Evolutionary conservation across 768 basidiomycete species (phyloP).

Genomic region (Mycena olivaceomarginata): DNA sequence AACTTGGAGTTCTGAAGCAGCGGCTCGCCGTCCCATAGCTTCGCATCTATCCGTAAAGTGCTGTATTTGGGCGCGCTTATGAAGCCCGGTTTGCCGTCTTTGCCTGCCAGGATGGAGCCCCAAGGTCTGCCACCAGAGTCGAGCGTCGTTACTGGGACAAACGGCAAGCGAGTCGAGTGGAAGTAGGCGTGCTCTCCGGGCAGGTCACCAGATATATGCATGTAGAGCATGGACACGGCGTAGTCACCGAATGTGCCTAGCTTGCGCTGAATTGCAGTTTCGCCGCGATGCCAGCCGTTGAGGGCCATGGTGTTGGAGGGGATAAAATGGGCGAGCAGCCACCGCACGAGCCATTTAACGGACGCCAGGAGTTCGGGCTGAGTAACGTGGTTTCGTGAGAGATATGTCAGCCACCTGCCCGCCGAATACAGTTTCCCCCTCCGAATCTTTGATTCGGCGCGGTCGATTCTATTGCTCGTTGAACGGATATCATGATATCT

Average conservation of each 20-base stretch:
- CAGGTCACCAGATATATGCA: slow-evolving; percentile 66
- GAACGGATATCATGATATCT: no score
- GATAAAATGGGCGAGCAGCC: not conserved
- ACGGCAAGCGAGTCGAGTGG: slow-evolving; percentile 68
- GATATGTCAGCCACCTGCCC: no score
- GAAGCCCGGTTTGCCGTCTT: slow-evolving; percentile 68
- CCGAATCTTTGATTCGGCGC: no score
- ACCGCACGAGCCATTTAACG: slow-evolving; percentile 24
- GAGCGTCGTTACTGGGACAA: slow-evolving; percentile 74
- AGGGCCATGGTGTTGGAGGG: slow-evolving; percentile 49
- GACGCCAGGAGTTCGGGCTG: slow-evolving; percentile 19
- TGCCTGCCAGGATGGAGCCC: slow-evolving; percentile 72
- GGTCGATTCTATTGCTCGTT: no score
- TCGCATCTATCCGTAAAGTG: slow-evolving; percentile 61
- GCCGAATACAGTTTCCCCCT: no score
- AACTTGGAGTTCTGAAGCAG: slow-evolving; percentile 59
- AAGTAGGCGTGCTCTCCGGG: slow-evolving; percentile 70
- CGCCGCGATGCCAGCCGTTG: slow-evolving; percentile 72
- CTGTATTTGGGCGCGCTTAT: slow-evolving; percentile 58
- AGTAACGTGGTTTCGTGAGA: no score
- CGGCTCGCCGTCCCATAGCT: slow-evolving; percentile 75
- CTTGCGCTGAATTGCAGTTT: slow-evolving; percentile 68
- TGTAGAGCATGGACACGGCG: slow-evolving; percentile 57
- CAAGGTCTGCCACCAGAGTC: slow-evolving; percentile 73
- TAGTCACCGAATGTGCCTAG: slow-evolving; percentile 64